phyloP scores from a whole-genome alignment of 257 asterid species.

The Nicotiana attenuata region DNA sequence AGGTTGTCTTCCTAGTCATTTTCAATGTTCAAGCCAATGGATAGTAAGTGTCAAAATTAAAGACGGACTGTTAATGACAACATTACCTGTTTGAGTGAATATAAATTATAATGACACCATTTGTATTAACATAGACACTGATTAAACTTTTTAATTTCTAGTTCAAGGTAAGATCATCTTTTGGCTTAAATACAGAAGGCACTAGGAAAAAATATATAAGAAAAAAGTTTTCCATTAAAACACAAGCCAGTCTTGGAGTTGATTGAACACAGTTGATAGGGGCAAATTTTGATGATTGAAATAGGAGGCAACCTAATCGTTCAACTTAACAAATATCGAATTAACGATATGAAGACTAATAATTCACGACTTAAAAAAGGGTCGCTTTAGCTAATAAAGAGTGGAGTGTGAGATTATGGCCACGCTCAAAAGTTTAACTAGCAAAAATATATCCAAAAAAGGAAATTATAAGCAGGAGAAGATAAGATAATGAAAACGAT shows the following conservation, averaged over 20 bases:
- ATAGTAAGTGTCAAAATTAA: neutral
- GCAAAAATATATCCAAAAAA: neutral
- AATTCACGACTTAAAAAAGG: neutral
- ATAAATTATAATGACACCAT: neutral
- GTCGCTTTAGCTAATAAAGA: neutral
- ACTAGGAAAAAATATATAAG: neutral
- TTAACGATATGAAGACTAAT: neutral
- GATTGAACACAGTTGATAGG: neutral
- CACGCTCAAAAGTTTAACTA: neutral
- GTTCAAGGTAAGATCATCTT: neutral
- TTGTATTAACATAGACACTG: neutral
- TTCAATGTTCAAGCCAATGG: neutral
- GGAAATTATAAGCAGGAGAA: neutral
- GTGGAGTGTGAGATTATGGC: neutral
- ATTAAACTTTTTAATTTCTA: neutral
- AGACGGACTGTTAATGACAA: no score
- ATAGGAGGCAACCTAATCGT: neutral
- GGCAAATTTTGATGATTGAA: neutral
- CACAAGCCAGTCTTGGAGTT: neutral
- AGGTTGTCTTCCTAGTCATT: neutral
- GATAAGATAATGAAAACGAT: constrained; percentile 7
- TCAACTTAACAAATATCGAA: neutral
- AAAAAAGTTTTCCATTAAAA: neutral
- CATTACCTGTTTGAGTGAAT: neutral
- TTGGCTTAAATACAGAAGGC: neutral